phyloP scores from a whole-genome alignment of 805 yeast species.

The Metschnikowia baotianmanensis region DNA sequence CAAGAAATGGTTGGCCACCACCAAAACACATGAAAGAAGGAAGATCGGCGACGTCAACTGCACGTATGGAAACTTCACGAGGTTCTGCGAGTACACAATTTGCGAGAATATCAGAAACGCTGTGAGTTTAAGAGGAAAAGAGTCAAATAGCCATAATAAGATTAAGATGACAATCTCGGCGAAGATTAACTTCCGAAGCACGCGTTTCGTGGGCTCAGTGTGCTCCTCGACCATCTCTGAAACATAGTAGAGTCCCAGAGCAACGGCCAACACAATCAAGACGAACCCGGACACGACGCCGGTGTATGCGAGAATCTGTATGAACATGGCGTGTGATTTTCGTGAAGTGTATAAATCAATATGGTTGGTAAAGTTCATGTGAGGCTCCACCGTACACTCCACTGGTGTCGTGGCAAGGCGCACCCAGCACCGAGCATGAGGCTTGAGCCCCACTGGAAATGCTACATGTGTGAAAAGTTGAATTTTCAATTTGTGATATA shows the following conservation, averaged over 20 bases:
- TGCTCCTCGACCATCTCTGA: slow-evolving; percentile 94
- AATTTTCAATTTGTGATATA: background rate
- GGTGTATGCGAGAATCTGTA: slow-evolving; percentile 37
- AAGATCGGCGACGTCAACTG: slow-evolving; percentile 70
- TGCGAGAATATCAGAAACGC: slow-evolving; percentile 70
- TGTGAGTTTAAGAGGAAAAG: slow-evolving; percentile 70
- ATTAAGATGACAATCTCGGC: slow-evolving; percentile 53
- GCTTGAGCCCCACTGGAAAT: too few relatives aligned
- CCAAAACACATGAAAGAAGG: slow-evolving; percentile 66
- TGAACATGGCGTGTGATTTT: slow-evolving; percentile 28
- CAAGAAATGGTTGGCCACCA: slow-evolving; percentile 74
- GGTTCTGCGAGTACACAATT: slow-evolving; percentile 70
- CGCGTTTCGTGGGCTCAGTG: slow-evolving; percentile 75
- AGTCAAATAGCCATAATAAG: slow-evolving; percentile 67
- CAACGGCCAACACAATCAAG: slow-evolving; percentile 54
- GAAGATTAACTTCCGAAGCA: slow-evolving; percentile 63
- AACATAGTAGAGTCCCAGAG: slow-evolving; percentile 87
- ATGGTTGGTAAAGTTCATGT: too few relatives aligned
- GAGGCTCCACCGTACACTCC: too few relatives aligned
- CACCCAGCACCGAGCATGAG: background rate
- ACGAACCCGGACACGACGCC: slow-evolving; percentile 40
- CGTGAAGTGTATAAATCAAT: background rate
- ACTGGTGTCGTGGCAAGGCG: background rate
- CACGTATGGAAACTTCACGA: slow-evolving; percentile 81
- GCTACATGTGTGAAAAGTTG: background rate